These are phyloP conservation scores for Coniophora puteana DNA, from an alignment of 1,284 basidiomycete species.

Conservation along the genomic window DNA sequence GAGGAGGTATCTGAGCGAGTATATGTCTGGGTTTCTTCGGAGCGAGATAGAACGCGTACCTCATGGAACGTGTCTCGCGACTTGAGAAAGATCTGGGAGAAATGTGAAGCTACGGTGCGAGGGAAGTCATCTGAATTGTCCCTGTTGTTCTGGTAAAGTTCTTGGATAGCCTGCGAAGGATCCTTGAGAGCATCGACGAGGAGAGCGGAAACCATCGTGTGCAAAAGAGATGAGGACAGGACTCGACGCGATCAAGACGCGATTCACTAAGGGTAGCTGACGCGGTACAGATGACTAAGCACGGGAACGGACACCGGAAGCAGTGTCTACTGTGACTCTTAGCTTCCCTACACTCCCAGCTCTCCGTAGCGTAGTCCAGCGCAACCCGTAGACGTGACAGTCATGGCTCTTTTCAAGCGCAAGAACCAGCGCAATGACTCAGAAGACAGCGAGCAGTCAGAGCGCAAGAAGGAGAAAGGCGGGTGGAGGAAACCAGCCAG, in stretches of 20 bases:
- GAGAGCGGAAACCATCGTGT: slow-evolving; percentile 48
- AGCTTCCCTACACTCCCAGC: no score
- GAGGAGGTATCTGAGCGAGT: slow-evolving; percentile 47
- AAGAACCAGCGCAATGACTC: slow-evolving; percentile 37
- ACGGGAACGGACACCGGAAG: background rate
- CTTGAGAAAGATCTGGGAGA: slow-evolving; percentile 40
- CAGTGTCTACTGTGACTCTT: no score
- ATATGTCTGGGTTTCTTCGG: background rate
- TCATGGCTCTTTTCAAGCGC: slow-evolving; percentile 57
- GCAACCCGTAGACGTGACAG: no score
- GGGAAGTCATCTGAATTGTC: slow-evolving; percentile 37
- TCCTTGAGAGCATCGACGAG: slow-evolving; percentile 46
- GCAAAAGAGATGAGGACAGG: no score
- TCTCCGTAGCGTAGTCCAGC: no score
- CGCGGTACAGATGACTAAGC: slow-evolving; percentile 1
- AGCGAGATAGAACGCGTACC: slow-evolving; percentile 24
- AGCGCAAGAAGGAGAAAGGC: slow-evolving; percentile 79
- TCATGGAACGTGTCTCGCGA: slow-evolving; percentile 39
- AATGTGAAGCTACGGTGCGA: slow-evolving; percentile 44
- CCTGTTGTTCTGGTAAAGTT: slow-evolving; percentile 35
- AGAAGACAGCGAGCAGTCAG: slow-evolving; percentile 30
- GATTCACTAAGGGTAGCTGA: slow-evolving; percentile 6
- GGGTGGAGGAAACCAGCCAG: slow-evolving; percentile 87
- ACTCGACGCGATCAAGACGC: background rate
- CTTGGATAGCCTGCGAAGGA: slow-evolving; percentile 43